Base-by-base conservation (phyloP, 441 rosid genomes). In the Jatropha multifida region DNA sequence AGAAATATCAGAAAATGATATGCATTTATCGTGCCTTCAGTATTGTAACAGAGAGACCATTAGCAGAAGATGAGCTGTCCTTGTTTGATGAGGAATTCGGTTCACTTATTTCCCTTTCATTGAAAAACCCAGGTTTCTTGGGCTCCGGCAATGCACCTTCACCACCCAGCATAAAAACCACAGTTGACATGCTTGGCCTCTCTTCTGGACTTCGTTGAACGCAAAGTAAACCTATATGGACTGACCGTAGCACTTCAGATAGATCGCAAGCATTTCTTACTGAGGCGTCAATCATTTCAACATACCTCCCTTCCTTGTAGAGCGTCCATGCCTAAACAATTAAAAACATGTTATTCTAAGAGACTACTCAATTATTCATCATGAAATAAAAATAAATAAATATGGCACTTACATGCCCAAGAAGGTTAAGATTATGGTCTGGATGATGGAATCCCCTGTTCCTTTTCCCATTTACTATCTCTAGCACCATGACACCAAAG, bases 71-170 rank as follows among this genome's bases (percentile, higher is more conserved):
- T n/a, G 3, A 32, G 42, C 17, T 18, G 0, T 55, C n/a, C 17
- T 55, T 55, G 59, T 18, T 55, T 18, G 59, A 55, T 9, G 15
- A 42, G 32, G 27, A 65, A 65, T 10, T 13, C 7, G 1, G 0
- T n/a, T 44, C 32, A 8, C 1, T 1, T 3, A 52, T 40, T 6
- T 52, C 26, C 23, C 77, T 72, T 52, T 78, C 81, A 7, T 55
- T 26, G 26, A 59, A 78, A 49, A 67, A 78, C 0, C 81, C 81
- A 10, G 77, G 80, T 14, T 60, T 69, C 20, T 77, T 77, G 17
- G 80, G 73, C 37, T 71, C 12, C 44, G 80, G 76, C 67, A 72
- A 38, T 13, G 51, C 48, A 15, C 54, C 46, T 20, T 69, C 74
- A 14, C 66, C 17, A 12, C 40, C 38, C 75, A 71, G 14, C 76